Conservation (phyloP, 805 yeast species). For the Ogataea saltuana region DNA sequence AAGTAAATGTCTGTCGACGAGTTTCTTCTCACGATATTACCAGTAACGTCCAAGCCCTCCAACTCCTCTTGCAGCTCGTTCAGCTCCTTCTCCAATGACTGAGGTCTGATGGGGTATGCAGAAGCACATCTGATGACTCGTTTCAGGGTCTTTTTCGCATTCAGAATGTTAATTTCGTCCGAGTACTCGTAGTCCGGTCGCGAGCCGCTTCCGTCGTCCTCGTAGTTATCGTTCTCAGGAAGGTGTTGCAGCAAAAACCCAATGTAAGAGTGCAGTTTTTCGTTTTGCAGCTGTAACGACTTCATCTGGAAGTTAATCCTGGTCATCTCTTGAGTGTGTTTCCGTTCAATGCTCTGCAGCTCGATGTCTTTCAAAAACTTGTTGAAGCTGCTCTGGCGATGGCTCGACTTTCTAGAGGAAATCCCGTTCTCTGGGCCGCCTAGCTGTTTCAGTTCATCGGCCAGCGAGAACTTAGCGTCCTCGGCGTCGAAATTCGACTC, state of each 20-base stretch:
- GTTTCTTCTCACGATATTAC: slow-evolving; percentile 12
- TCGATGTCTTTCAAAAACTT: slow-evolving; percentile 29
- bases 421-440: slow-evolving; percentile 4
- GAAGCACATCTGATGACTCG: slow-evolving; percentile 36
- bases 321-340: slow-evolving; percentile 47
- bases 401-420: slow-evolving; percentile 22
- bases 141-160: slow-evolving; percentile 45
- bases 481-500: slow-evolving; percentile 6
- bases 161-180: slow-evolving; percentile 52
- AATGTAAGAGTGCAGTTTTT: slow-evolving; percentile 55
- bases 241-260: slow-evolving; percentile 55
- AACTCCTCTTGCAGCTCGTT: slow-evolving; percentile 4
- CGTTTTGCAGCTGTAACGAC: slow-evolving; percentile 55
- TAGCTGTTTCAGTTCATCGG: slow-evolving; percentile 23
- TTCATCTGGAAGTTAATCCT: slow-evolving; percentile 54
- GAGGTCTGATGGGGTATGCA: slow-evolving; percentile 33
- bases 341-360: slow-evolving; percentile 25
- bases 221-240: slow-evolving; percentile 9
- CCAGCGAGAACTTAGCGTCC: slow-evolving; percentile 16
- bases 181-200: slow-evolving; percentile 45
- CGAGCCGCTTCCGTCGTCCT: slow-evolving; percentile 28
- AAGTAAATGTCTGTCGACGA: slow-evolving; percentile 15
- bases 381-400: slow-evolving; percentile 28
- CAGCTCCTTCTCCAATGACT: slow-evolving; percentile 6
- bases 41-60: slow-evolving; percentile 7